phyloP scores from a whole-genome alignment of 768 basidiomycete species.

The Termitomyces bulborhizus region DNA sequence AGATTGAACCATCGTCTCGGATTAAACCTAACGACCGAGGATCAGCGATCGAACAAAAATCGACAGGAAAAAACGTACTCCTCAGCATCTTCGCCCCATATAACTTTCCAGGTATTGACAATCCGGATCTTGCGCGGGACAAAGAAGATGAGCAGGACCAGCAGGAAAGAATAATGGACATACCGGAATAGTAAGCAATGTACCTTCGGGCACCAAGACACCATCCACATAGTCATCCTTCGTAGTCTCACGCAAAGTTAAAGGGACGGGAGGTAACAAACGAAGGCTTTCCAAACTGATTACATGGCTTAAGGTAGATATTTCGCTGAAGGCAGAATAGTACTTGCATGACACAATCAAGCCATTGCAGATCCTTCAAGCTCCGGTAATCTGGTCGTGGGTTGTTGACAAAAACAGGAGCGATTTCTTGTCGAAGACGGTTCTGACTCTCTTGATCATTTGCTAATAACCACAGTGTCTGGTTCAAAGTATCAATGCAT shows the following conservation, averaged over 20 bases:
- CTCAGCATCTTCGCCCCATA: conserved; percentile 48
- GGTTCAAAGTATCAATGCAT: background rate
- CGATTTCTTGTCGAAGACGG: conserved; percentile 46
- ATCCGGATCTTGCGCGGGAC: conserved; percentile 32
- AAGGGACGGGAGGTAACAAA: conserved; percentile 36
- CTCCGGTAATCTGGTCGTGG: conserved; percentile 33
- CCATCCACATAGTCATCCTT: conserved; percentile 38
- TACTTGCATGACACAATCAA: conserved; percentile 34
- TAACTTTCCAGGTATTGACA: conserved; percentile 41
- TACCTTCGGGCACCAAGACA: conserved; percentile 38
- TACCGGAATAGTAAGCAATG: conserved; percentile 35
- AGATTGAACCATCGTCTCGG: conserved; percentile 41
- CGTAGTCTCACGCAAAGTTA: conserved; percentile 29
- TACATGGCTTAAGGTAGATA: background rate
- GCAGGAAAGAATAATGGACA: background rate
- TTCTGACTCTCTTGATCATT: conserved; percentile 43
- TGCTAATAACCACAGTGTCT: conserved; percentile 50
- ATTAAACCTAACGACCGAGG: conserved; percentile 26
- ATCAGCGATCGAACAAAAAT: background rate
- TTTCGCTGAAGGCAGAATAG: background rate
- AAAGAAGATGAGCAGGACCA: background rate
- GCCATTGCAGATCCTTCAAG: conserved; percentile 31
- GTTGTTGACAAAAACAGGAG: conserved; percentile 27
- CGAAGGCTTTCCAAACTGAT: conserved; percentile 36
- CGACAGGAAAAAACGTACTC: conserved; percentile 23